Conservation (phyloP, 208 protist species). For the Crithidia brevicula region DNA sequence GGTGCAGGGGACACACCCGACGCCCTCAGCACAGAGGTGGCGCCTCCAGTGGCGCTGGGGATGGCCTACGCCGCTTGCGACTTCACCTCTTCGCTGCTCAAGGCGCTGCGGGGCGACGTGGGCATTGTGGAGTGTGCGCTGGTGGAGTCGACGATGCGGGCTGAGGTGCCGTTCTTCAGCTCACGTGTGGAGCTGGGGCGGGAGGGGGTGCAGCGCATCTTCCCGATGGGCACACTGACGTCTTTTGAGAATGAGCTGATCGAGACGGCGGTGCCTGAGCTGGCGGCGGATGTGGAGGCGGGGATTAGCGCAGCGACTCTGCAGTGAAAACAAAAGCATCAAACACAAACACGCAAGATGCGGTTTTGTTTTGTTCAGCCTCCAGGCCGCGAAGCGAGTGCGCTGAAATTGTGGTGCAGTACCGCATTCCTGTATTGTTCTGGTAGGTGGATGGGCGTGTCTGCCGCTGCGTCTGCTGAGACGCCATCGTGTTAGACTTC, state of each 20-base stretch:
- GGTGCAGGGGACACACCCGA: conserved; percentile 6
- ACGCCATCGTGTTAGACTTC: too few species aligned
- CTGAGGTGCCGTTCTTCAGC: conserved; percentile 81
- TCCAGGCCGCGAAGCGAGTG: too few species aligned
- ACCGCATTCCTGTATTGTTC: too few species aligned
- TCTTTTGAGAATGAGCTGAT: conserved; percentile 71
- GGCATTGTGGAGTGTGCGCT: conserved; percentile 85
- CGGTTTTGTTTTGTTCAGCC: neutral
- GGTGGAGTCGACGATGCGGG: conserved; percentile 72
- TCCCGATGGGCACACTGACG: conserved; percentile 67
- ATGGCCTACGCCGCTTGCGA: conserved; percentile 70
- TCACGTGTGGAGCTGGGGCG: conserved; percentile 83
- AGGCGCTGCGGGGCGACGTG: conserved; percentile 74
- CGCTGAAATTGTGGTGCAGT: too few species aligned
- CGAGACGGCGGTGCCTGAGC: conserved; percentile 72
- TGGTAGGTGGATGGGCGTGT: too few species aligned
- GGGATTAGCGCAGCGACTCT: conserved; percentile 42
- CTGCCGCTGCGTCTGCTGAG: too few species aligned
- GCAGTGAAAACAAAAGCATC: conserved; percentile 9
- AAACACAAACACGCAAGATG: conserved; percentile 12
- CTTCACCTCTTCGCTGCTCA: conserved; percentile 70
- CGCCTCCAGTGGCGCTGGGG: conserved; percentile 52
- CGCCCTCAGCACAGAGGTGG: conserved; percentile 38
- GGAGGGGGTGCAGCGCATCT: conserved; percentile 75
- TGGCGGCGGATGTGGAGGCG: conserved; percentile 83